Base-by-base conservation (phyloP, 768 basidiomycete species). In the Phlegmacium glaucopus region DNA sequence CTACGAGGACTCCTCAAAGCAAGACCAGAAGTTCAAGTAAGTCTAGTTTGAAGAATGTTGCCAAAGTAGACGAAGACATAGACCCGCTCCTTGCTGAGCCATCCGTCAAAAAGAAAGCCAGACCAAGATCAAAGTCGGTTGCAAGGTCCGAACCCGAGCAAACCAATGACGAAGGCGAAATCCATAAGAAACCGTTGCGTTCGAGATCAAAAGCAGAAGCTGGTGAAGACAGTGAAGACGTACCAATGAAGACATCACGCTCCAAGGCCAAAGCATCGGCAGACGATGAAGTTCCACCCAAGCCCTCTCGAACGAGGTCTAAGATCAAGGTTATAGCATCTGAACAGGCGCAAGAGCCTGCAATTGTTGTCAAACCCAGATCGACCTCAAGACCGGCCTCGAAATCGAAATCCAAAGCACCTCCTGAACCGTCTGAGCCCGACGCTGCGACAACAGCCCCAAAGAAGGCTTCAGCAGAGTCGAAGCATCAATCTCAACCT, bases 111-210 rank as follows among this genome's bases (percentile, higher is more conserved):
- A 49, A 60, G 39, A 65, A 59, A 36, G 47, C 46, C 11, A 53
- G 56, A 22, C 59, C 65, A 30, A 56, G 55, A 22, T 62, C 61
- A 1, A 62, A 63, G 50, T 56, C 55, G 16, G 46, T 55, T 38
- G 48, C 52, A 44, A 48, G 39, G 41, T 37, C 46, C n/a, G 49
- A 54, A 15, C 46, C 40, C 3, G 52, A 53, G 32, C 42, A 50
- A 22, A 45, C 45, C 11, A 40, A 37, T 16, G 28, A 45, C 6
- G 53, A 50, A 12, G 44, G 44, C 28, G 35, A 42, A 5, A 59
- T 53, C 30, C 50, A 55, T 13, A 55, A 47, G 1, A 65, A 62
- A 51, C 45, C 55, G n/a, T 52, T 56, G 7, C 57, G 57, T 35
- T 63, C 58, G 39, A 61, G 57, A 37, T 38, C 58, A 7, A 63